These are phyloP conservation scores for Solanum medicagineum DNA, from an alignment of 257 asterid species.

Conservation along the genomic window DNA sequence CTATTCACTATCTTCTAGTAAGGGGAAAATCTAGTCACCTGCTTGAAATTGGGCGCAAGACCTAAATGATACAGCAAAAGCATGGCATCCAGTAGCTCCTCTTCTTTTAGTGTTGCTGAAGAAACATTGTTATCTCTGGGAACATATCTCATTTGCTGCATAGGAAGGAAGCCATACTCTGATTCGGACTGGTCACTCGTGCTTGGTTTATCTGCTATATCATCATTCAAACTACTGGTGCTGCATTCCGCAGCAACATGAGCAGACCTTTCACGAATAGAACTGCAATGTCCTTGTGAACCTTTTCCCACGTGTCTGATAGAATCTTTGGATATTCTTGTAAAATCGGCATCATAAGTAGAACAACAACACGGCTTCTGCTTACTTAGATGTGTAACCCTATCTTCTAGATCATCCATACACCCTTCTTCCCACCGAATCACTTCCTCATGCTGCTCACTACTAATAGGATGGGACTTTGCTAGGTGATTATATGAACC, in stretches of 20 bases:
- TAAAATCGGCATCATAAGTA: conserved; percentile 46
- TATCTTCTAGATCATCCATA: conserved; percentile 65
- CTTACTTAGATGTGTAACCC: conserved; percentile 57
- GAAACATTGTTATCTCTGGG: conserved; percentile 45
- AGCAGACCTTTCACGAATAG: conserved; percentile 65
- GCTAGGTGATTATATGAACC: conserved; percentile 76
- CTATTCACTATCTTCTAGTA: neutral
- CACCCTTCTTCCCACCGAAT: conserved; percentile 96
- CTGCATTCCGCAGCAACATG: conserved; percentile 78
- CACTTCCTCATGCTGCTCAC: conserved; percentile 51
- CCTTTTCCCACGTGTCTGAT: conserved; percentile 39
- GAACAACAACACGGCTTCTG: conserved; percentile 92
- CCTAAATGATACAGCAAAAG: conserved; percentile 87
- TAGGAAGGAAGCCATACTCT: conserved; percentile 59
- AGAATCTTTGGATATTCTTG: conserved; percentile 43
- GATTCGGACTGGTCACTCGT: conserved; percentile 83
- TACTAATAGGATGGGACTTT: conserved; percentile 39
- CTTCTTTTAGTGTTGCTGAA: conserved; percentile 78
- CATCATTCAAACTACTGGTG: conserved; percentile 66
- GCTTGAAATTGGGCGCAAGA: conserved; percentile 90
- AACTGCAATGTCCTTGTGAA: conserved; percentile 63
- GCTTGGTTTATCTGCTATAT: conserved; percentile 77
- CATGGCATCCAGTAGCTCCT: conserved; percentile 94
- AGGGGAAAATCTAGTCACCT: conserved; percentile 33
- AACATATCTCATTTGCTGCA: conserved; percentile 56